Evolutionary conservation across 768 basidiomycete genomes (phyloP), one percentile per base, ranked within the genome.

Genomic region (Russula sp.): DNA sequence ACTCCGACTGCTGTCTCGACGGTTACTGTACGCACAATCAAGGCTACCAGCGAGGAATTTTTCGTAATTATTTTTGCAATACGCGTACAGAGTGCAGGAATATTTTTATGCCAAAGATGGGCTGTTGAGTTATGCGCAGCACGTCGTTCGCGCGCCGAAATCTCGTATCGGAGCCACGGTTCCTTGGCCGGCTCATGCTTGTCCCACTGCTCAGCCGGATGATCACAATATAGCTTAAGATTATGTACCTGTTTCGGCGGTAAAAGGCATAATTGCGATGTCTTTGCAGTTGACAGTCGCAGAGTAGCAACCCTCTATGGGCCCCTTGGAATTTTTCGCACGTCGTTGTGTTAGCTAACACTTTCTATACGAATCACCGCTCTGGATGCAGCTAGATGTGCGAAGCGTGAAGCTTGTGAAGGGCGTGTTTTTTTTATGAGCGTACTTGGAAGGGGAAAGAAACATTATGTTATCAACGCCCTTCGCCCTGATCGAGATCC

Each of bases 401-500:
- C n/a, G n/a, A n/a, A 14, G n/a, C n/a, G n/a, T n/a, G n/a, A n/a
- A n/a, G n/a, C n/a, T n/a, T n/a, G 14, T 40, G 50, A 44, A 28
- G 16, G 9, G n/a, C n/a, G n/a, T n/a, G n/a, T n/a, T n/a, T n/a
- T n/a, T n/a, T n/a, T n/a, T n/a, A n/a, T n/a, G n/a, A n/a, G n/a
- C n/a, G n/a, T 42, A 18, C 40, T 42, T 20, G 51, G 24, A 50
- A 24, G 36, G 22, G 2, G 24, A 26, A 26, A 40, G 24, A 40
- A 56, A 56, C 38, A 28, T 57, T 57, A 57, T 57, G 42, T 57
- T 46, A 57, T 30, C 28, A 20, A 30, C n/a, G 42, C 28, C 56
- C 56, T n/a, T 26, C n/a, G 20, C n/a, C 56, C 57, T 58, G 57
- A 58, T 48, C 57, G 57, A 58, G 57, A 58, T 58, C 22, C 8